phyloP scores from a whole-genome alignment of 305 asterid species.

The Fraxinus platypoda region DNA sequence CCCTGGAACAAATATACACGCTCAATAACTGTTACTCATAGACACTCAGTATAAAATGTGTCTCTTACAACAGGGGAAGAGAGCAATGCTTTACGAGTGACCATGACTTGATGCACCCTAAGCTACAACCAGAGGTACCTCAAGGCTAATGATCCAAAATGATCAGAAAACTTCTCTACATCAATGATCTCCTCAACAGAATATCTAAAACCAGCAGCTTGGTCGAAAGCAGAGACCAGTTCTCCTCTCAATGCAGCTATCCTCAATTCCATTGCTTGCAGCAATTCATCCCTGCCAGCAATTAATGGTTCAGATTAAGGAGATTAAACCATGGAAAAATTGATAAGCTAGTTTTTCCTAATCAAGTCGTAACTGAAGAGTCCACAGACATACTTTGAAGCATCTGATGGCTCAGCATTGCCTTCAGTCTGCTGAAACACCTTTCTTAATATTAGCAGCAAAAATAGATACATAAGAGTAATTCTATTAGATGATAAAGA shows the following conservation, averaged over 20 bases:
- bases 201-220: conserved; percentile 54
- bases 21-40: neutral
- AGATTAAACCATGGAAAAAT: conserved; percentile 10
- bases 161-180: conserved; percentile 59
- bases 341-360: neutral
- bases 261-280: conserved; percentile 82
- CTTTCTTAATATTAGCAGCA: conserved; percentile 26
- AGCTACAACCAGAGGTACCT: conserved; percentile 45
- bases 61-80: conserved; percentile 1
- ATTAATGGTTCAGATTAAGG: conserved; percentile 23
- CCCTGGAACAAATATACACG: conserved; percentile 49
- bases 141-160: conserved; percentile 74
- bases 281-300: conserved; percentile 67
- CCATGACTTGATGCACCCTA: conserved; percentile 11
- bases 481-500: neutral
- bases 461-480: conserved; percentile 14
- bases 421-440: conserved; percentile 54
- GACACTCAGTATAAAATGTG: conserved; percentile 2
- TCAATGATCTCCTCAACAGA: conserved; percentile 57
- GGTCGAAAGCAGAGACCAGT: conserved; percentile 56
- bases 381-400: conserved; percentile 69
- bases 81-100: conserved; percentile 1
- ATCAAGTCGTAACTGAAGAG: conserved; percentile 18
- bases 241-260: conserved; percentile 67
- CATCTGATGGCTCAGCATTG: conserved; percentile 36